Evolutionary conservation across 371 early-diverging fungal species (phyloP).

Genomic region (Apophysomyces ossiformis): DNA sequence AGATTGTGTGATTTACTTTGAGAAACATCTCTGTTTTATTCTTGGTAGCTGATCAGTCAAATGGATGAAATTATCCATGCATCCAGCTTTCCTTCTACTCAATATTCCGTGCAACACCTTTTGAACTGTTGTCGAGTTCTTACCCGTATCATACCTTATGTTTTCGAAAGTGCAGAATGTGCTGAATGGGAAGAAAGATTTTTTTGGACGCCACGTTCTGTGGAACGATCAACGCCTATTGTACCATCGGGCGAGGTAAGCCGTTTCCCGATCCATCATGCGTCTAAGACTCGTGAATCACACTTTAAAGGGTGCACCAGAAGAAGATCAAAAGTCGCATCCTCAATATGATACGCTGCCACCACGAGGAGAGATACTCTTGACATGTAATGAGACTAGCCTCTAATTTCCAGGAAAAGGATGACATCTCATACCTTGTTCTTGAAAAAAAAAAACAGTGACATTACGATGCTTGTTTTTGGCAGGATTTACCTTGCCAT

Average conservation of each 20-base stretch:
- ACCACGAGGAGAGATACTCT: slow-evolving; percentile 38
- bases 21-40: not conserved
- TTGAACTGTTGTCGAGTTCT: slow-evolving; percentile 83
- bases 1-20: too few relatives aligned
- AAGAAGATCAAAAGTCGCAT: slow-evolving; percentile 23
- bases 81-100: slow-evolving; percentile 56
- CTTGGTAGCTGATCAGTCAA: slow-evolving; percentile 53
- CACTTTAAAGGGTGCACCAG: not conserved
- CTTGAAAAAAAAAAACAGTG: slow-evolving; percentile 28
- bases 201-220: slow-evolving; percentile 69
- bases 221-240: slow-evolving; percentile 24
- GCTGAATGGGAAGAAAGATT: slow-evolving; percentile 66
- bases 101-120: slow-evolving; percentile 61
- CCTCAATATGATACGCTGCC: slow-evolving; percentile 37
- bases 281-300: not conserved
- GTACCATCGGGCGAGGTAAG: slow-evolving; percentile 7
- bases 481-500: slow-evolving; percentile 81
- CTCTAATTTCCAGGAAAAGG: not conserved
- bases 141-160: slow-evolving; percentile 82
- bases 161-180: slow-evolving; percentile 71
- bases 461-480: slow-evolving; percentile 64
- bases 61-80: slow-evolving; percentile 57
- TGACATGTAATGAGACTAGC: slow-evolving; percentile 31
- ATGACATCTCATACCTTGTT: not conserved
- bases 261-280: slow-evolving; percentile 11